These are phyloP conservation scores for Talaromyces islandicus DNA, from an alignment of 2,329 filamentous ascomycete species.

Conservation along the genomic window DNA sequence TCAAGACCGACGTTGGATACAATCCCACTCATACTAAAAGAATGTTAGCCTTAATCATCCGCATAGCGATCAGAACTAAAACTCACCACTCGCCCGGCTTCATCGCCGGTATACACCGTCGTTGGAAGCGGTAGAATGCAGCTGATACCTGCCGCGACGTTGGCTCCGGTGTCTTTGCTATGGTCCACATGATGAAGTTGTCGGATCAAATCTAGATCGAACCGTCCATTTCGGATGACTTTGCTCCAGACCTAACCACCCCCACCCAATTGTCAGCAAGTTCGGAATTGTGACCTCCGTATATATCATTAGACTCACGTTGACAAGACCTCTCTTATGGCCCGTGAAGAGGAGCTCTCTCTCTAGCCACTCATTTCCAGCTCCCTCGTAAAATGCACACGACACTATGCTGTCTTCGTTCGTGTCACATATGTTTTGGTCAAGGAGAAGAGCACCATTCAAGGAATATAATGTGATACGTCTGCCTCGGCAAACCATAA, in stretches of 20 bases:
- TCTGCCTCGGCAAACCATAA: conserved; percentile 73
- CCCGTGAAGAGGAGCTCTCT: conserved; percentile 83
- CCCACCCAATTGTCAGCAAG: not conserved
- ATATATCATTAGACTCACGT: conserved; percentile 38
- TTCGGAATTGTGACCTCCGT: not conserved
- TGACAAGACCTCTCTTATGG: conserved; percentile 75
- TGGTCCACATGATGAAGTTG: conserved; percentile 73
- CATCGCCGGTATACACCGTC: conserved; percentile 87
- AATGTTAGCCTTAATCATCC: conserved; percentile 14
- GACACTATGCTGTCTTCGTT: conserved; percentile 71
- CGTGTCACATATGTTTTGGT: conserved; percentile 70
- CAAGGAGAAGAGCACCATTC: conserved; percentile 76
- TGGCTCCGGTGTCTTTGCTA: conserved; percentile 54
- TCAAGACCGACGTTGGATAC: conserved; percentile 43
- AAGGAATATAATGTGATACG: conserved; percentile 75
- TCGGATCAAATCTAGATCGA: conserved; percentile 72
- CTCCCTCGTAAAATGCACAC: conserved; percentile 89
- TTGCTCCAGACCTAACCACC: conserved; percentile 56
- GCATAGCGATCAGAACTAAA: not conserved
- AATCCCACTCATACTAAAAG: conserved; percentile 52
- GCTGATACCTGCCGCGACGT: conserved; percentile 64
- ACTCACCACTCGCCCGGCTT: conserved; percentile 82
- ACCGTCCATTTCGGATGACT: conserved; percentile 55
- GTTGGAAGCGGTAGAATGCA: conserved; percentile 79
- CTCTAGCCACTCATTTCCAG: conserved; percentile 86